A percentile compares a stretch with the other conserved stretches of the same genome.
phyloP scores from a whole-genome alignment of 208 protist genomes.

The Leishmania tropica region DNA sequence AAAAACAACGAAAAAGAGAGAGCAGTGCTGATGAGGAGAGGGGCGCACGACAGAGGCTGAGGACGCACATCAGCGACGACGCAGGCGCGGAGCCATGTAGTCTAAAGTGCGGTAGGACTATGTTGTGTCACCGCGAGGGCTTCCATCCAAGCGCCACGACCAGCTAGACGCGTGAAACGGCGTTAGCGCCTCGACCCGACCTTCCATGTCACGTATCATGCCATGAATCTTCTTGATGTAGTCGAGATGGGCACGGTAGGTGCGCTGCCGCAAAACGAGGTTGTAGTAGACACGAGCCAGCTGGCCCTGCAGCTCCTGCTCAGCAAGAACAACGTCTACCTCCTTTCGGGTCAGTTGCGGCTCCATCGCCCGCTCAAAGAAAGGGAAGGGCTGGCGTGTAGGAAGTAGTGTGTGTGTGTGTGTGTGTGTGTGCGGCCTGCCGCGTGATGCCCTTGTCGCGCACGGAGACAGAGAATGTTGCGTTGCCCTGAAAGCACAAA shows the following conservation, averaged over 20 bases:
- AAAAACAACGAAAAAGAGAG: neutral
- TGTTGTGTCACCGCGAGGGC: neutral
- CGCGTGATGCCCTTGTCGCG: neutral
- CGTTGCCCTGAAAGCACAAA: neutral
- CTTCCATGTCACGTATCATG: conserved; percentile 18
- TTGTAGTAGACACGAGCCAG: conserved; percentile 27
- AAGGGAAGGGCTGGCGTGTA: neutral
- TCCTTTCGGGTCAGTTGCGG: conserved; percentile 4
- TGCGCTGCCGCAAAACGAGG: conserved; percentile 12
- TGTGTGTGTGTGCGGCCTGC: neutral
- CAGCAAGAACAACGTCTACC: conserved; percentile 17
- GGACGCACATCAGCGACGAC: neutral
- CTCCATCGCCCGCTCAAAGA: neutral
- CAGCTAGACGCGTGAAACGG: neutral
- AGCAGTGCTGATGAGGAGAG: neutral
- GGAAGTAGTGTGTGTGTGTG: neutral
- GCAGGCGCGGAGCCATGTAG: neutral
- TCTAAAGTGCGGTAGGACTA: neutral
- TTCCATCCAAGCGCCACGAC: too few species aligned
- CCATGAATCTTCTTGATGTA: conserved; percentile 13
- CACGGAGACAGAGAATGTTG: neutral
- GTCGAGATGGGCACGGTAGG: conserved; percentile 15
- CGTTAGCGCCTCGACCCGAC: conserved; percentile 13
- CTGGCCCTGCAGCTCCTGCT: conserved; percentile 27
- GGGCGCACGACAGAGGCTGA: neutral